Evolutionary conservation across 2,329 filamentous ascomycete species (phyloP), one percentile per base, ranked within the genome.

Genomic region (Penicillium sp.): DNA sequence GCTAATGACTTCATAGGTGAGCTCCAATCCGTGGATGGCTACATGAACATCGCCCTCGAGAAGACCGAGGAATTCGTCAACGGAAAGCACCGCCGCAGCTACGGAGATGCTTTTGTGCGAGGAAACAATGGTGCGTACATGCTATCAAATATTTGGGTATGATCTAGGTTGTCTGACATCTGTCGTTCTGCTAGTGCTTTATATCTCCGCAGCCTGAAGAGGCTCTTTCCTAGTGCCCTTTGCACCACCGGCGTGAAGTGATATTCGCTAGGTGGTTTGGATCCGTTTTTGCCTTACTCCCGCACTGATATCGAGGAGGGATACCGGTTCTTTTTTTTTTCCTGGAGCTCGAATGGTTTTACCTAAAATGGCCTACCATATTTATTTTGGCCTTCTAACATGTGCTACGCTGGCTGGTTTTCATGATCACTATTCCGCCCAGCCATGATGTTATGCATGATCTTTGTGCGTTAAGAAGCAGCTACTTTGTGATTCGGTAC

Each of bases 1-100:
- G 12, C 58, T 68, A 56, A 71, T 4, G 15, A 15, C 30, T 19
- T 3, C 37, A 19, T 65, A 97, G 94, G 95, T 70, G 93, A 97
- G 77, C 86, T 98, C 40, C 93, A 98, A 77, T 97, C 93, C 0
- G 94, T 99, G 54, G 95, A 99, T 78, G 95, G 95, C 56, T 99
- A 98, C 81, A 99, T 99, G 95, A 99, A 99, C 81, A 97, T 99
- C 76, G 94, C 95, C 13, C 86, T 99, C 33, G 95, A 99, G 79
- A 95, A 97, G 81, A 96, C 93, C 22, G 89, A 92, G 68, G 95
- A 99, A 80, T 93, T 89, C 71, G 90, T 97, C 69, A 90, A 96
- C 74, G 94, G 93, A 45, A 86, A 88, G 67, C 88, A 94, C 79
- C 86, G 91, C 72, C 86, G 91, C 72, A 91, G 87, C 58, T 97